Percentiles rank a stretch among this genome's conserved stretches.
These are phyloP conservation scores for Psidium guajava DNA, from an alignment of 345 rosid species.

Conservation along the genomic window DNA sequence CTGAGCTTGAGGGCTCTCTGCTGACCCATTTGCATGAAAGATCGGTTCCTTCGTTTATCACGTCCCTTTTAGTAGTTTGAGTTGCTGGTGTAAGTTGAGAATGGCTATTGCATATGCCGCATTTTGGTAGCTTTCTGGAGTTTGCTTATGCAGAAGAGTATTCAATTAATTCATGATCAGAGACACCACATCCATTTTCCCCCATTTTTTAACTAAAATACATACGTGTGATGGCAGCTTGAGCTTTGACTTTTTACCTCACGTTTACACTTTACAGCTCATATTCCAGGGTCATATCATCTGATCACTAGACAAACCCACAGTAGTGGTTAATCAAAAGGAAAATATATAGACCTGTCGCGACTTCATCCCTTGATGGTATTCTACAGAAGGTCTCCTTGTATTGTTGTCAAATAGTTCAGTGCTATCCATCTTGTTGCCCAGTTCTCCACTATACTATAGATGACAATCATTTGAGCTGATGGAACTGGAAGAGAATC, in stretches of 20 bases:
- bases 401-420: not conserved
- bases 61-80: not conserved
- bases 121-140: not conserved
- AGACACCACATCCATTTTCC: not conserved
- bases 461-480: not conserved
- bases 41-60: not conserved
- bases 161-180: not conserved
- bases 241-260: not conserved
- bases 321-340: not conserved
- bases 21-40: not conserved
- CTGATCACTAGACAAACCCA: not conserved
- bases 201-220: not conserved
- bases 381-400: not conserved
- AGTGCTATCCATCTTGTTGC: not conserved
- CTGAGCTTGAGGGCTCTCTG: not conserved
- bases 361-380: not conserved
- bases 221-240: not conserved
- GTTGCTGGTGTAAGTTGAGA: not conserved
- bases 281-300: not conserved
- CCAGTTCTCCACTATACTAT: not conserved
- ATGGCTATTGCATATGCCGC: not conserved
- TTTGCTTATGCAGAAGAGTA: not conserved
- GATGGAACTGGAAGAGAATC: not conserved
- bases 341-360: not conserved
- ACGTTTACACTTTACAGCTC: not conserved